Evolutionary conservation across 75 land plant genomes (phyloP).

Genomic region (Selaginella tamariscina): DNA sequence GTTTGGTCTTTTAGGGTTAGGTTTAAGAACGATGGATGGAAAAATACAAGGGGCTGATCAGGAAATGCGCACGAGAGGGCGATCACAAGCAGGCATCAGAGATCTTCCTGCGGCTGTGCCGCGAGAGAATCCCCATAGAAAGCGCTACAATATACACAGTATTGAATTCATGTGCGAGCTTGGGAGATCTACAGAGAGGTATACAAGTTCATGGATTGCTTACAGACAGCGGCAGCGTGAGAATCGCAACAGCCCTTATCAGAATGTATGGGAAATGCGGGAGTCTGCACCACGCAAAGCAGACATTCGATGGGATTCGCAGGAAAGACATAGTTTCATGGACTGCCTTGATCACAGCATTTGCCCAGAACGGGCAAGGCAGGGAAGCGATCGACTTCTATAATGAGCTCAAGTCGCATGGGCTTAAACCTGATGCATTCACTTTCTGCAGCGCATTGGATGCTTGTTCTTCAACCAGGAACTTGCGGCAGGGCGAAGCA

Average conservation of each 20-base stretch:
- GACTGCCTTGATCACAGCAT: slow-evolving; percentile 8
- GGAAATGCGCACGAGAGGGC: too few species aligned
- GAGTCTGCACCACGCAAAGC: neutral
- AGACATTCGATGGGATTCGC: neutral
- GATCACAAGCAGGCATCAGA: too few species aligned
- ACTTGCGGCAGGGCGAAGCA: slow-evolving; percentile 9
- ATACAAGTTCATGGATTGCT: too few species aligned
- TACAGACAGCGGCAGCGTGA: too few species aligned
- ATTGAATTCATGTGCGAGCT: too few species aligned
- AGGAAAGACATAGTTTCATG: neutral
- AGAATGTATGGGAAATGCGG: slow-evolving; percentile 11
- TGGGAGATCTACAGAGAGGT: too few species aligned
- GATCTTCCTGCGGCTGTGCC: too few species aligned
- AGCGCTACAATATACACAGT: too few species aligned
- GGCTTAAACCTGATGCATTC: neutral
- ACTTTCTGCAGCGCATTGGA: neutral
- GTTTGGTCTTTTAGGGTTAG: too few species aligned
- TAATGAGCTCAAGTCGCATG: neutral
- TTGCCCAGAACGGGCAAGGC: slow-evolving; percentile 1
- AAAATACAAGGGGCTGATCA: too few species aligned
- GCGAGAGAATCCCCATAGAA: too few species aligned
- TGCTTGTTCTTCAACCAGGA: neutral
- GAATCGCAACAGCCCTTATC: neutral
- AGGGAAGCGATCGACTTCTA: neutral
- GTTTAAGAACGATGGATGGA: too few species aligned